Conservation (phyloP, 2,329 filamentous ascomycete genomes). For the Penicillium hordei region DNA sequence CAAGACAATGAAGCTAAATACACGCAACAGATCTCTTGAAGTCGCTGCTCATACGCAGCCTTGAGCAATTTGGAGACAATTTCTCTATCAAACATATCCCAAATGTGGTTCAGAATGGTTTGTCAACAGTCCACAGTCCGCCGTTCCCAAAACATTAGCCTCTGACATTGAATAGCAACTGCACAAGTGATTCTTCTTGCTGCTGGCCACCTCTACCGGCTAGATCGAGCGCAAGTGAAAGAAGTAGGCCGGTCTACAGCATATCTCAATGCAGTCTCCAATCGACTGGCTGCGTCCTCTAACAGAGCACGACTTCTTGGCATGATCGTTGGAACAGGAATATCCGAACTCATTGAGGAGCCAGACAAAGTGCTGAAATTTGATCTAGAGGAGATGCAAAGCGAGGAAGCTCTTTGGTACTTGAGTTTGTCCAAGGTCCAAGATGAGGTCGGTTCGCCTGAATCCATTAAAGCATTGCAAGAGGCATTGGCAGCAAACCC, state of each 20-base stretch:
- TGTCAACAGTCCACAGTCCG: not conserved
- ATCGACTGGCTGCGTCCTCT: conserved; percentile 76
- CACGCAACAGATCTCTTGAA: conserved; percentile 38
- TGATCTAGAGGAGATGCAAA: conserved; percentile 74
- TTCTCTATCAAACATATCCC: conserved; percentile 84
- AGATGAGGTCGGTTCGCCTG: conserved; percentile 63
- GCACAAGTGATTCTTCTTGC: conserved; percentile 75
- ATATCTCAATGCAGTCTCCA: conserved; percentile 80
- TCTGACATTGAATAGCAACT: conserved; percentile 59
- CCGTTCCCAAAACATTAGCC: not conserved
- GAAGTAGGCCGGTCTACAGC: conserved; percentile 68
- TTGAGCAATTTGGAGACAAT: conserved; percentile 77
- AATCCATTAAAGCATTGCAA: conserved; percentile 46
- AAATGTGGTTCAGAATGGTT: conserved; percentile 81
- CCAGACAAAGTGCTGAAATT: conserved; percentile 76
- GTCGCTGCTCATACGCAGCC: conserved; percentile 62
- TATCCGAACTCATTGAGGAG: conserved; percentile 64
- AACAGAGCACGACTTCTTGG: conserved; percentile 75
- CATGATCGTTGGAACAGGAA: conserved; percentile 78
- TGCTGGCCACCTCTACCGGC: conserved; percentile 71
- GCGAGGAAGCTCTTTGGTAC: conserved; percentile 73
- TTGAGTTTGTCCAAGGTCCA: conserved; percentile 62
- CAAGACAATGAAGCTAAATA: conserved; percentile 3
- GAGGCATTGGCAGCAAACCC: conserved; percentile 17
- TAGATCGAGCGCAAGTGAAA: conserved; percentile 64